Percentiles rank a stretch among this genome's conserved stretches.
Evolutionary conservation across 2,329 filamentous ascomycete species (phyloP).

Genomic region (Venturia pyrina): DNA sequence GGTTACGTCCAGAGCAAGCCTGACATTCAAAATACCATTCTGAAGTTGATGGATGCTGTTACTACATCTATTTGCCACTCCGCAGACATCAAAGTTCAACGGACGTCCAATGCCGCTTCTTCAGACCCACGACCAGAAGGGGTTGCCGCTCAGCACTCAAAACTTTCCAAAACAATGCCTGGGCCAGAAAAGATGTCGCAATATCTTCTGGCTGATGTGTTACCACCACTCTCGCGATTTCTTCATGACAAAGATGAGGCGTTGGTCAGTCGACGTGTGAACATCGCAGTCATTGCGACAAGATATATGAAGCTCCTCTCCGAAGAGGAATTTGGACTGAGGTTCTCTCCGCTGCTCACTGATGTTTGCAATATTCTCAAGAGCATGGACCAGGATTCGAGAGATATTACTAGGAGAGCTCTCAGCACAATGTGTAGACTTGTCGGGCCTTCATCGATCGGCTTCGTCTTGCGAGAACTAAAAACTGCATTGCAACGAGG

Average conservation of each 20-base stretch:
- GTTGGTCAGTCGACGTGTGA: constrained; percentile 84
- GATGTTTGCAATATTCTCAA: constrained; percentile 90
- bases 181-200: constrained; percentile 54
- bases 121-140: constrained; percentile 24
- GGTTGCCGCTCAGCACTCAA: constrained; percentile 15
- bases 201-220: constrained; percentile 64
- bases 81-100: constrained; percentile 18
- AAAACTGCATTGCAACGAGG: constrained; percentile 72
- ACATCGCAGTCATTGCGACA: constrained; percentile 78
- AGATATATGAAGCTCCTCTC: constrained; percentile 79
- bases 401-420: constrained; percentile 85
- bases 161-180: constrained; percentile 57
- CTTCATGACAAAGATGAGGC: constrained; percentile 92
- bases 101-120: not conserved
- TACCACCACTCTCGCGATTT: constrained; percentile 72
- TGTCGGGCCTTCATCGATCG: constrained; percentile 72
- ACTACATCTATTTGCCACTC: constrained; percentile 63
- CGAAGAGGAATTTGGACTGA: constrained; percentile 57
- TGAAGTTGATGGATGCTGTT: constrained; percentile 70
- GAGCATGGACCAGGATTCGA: constrained; percentile 76
- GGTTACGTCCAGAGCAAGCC: constrained; percentile 71
- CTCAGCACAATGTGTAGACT: constrained; percentile 73
- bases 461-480: constrained; percentile 88
- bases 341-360: constrained; percentile 73
- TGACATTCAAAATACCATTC: constrained; percentile 75